Evolutionary conservation across 2,329 filamentous ascomycete species (phyloP).

Genomic region (Ceratocystis colombiana): DNA sequence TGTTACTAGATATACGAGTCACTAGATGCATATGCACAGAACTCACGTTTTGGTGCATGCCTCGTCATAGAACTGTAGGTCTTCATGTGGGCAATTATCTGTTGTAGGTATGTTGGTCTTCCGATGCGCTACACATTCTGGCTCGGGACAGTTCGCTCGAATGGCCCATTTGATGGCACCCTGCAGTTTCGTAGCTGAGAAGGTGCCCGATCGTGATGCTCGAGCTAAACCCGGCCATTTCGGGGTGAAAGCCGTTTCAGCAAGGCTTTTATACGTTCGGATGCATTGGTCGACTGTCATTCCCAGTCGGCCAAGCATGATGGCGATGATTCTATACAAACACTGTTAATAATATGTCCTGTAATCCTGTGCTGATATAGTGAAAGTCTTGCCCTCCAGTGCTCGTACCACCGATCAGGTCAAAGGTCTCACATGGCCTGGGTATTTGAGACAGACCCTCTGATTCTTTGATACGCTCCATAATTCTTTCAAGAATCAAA

Average conservation of each 20-base stretch:
- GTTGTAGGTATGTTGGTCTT: neutral
- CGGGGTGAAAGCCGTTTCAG: neutral
- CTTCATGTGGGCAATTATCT: neutral
- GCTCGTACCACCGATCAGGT: conserved; percentile 32
- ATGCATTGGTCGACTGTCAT: neutral
- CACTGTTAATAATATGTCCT: neutral
- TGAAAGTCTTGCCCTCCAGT: conserved; percentile 29
- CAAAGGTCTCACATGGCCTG: conserved; percentile 30
- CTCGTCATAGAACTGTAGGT: neutral
- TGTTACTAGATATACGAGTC: neutral
- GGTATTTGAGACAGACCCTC: conserved; percentile 26
- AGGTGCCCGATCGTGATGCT: neutral
- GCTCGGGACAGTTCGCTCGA: neutral
- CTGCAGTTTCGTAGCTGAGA: neutral
- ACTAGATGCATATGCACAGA: neutral
- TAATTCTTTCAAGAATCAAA: conserved; percentile 29
- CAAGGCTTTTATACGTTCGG: neutral
- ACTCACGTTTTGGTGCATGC: conserved; percentile 2
- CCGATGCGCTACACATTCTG: neutral
- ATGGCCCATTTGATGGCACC: neutral
- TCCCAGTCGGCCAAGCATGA: neutral
- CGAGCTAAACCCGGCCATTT: neutral
- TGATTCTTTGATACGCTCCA: conserved; percentile 27
- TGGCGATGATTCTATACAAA: neutral
- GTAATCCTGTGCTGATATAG: conserved; percentile 20